These are phyloP conservation scores for Leccinum pachyderme DNA, from an alignment of 1,284 basidiomycete genomes.

Conservation along the genomic window DNA sequence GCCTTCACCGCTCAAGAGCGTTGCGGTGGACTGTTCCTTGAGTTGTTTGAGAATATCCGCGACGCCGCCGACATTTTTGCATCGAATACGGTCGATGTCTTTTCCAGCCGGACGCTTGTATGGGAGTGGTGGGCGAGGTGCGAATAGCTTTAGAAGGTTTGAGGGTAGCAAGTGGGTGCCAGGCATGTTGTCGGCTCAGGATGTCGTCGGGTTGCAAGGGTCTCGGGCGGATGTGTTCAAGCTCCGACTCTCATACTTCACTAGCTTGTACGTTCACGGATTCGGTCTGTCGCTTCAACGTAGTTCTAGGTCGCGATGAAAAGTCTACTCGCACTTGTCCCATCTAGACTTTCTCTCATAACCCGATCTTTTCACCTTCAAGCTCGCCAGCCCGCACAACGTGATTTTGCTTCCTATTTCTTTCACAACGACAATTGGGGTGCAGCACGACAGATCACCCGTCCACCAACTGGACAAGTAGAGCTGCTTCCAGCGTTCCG, in stretches of 20 bases:
- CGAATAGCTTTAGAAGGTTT: slow-evolving; percentile 92
- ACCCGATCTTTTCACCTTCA: slow-evolving; percentile 13
- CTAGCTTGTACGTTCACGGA: slow-evolving; percentile 3
- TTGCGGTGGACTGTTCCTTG: slow-evolving; percentile 73
- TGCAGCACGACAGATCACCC: slow-evolving; percentile 15
- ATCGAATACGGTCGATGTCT: slow-evolving; percentile 73
- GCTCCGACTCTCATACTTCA: slow-evolving; percentile 26
- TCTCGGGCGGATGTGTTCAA: slow-evolving; percentile 20
- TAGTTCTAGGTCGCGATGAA: slow-evolving; percentile 21
- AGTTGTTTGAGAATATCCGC: slow-evolving; percentile 70
- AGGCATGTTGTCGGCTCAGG: slow-evolving; percentile 49
- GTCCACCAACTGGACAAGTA: slow-evolving; percentile 4
- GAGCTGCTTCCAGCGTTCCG: slow-evolving; percentile 19
- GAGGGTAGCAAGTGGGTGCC: slow-evolving; percentile 89
- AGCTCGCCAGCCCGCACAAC: slow-evolving; percentile 15
- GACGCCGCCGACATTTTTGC: slow-evolving; percentile 74
- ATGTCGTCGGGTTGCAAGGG: slow-evolving; percentile 1
- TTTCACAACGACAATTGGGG: slow-evolving; percentile 54
- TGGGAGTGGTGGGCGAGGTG: slow-evolving; percentile 83
- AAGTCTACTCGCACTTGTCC: neutral
- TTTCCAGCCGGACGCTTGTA: slow-evolving; percentile 82
- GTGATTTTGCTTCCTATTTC: slow-evolving; percentile 55
- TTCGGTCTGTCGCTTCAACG: neutral
- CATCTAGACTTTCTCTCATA: slow-evolving; percentile 12
- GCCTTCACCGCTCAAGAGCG: slow-evolving; percentile 54